phyloP scores from a whole-genome alignment of 2,329 filamentous ascomycete species.

The Hymenotorrendiella dingleyae region DNA sequence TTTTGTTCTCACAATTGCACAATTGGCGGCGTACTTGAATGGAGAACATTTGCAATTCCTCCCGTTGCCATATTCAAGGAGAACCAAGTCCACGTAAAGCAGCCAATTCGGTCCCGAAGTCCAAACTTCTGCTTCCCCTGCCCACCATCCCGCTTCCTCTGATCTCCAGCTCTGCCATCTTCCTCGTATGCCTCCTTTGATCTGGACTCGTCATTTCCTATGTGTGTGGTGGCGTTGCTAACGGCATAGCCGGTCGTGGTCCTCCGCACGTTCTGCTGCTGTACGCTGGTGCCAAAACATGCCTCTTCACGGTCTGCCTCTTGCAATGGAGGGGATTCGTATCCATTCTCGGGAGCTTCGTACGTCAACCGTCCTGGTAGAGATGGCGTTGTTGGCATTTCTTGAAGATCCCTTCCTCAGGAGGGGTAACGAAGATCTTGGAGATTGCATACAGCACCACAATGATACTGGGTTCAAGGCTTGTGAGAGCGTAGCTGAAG shows the following conservation, averaged over 20 bases:
- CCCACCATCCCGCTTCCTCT: slow-evolving; percentile 3
- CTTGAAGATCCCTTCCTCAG: slow-evolving; percentile 40
- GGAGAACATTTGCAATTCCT: slow-evolving; percentile 49
- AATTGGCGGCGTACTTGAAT: slow-evolving; percentile 40
- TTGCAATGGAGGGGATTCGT: slow-evolving; percentile 32
- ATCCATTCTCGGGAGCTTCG: slow-evolving; percentile 24
- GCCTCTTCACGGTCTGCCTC: slow-evolving; percentile 1
- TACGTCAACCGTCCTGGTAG: slow-evolving; percentile 23
- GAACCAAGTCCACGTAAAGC: slow-evolving; percentile 70
- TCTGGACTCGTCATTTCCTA: too few species aligned
- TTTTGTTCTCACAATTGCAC: too few species aligned
- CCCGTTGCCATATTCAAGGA: slow-evolving; percentile 51
- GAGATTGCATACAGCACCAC: slow-evolving; percentile 43
- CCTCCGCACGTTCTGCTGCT: too few species aligned
- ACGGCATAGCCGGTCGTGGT: too few species aligned
- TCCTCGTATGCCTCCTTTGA: neutral
- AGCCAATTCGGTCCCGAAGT: slow-evolving; percentile 45
- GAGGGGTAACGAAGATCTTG: slow-evolving; percentile 41
- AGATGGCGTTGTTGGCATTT: slow-evolving; percentile 28
- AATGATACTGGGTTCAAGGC: slow-evolving; percentile 42
- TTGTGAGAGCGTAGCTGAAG: slow-evolving; percentile 44
- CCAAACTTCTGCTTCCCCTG: slow-evolving; percentile 34
- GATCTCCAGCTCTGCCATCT: neutral
- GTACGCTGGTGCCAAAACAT: slow-evolving; percentile 10
- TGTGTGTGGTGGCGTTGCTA: too few species aligned